Evolutionary conservation across 1,284 basidiomycete genomes (phyloP).

Genomic region (Tausonia pullulans): DNA sequence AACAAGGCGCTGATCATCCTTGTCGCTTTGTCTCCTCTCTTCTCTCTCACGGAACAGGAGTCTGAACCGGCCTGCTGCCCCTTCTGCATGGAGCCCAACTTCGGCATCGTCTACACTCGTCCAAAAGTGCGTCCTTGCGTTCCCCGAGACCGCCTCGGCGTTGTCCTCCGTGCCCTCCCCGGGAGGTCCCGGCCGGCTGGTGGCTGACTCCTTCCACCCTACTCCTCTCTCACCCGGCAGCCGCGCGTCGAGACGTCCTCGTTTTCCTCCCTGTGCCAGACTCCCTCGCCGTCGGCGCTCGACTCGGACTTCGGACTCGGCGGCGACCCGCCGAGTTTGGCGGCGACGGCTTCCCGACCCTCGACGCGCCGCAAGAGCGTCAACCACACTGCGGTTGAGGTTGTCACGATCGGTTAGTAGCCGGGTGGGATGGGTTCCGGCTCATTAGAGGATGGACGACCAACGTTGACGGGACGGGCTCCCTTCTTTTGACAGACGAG

Average conservation of each 20-base stretch:
- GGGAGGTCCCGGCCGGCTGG: neutral
- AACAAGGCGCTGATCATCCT: too few relatives aligned
- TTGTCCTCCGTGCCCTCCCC: slow-evolving; percentile 23
- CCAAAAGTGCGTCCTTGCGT: slow-evolving; percentile 37
- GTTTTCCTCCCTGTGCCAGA: neutral
- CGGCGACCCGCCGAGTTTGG: too few relatives aligned
- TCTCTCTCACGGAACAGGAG: slow-evolving; percentile 18
- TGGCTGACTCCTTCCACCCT: slow-evolving; percentile 1
- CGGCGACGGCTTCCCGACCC: too few relatives aligned
- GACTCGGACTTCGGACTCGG: neutral
- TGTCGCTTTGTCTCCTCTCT: neutral
- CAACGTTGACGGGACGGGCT: neutral
- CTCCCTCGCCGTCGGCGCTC: neutral
- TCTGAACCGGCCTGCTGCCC: slow-evolving; percentile 93
- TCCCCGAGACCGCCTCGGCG: slow-evolving; percentile 34
- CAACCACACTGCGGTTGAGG: slow-evolving; percentile 46
- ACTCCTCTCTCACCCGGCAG: neutral
- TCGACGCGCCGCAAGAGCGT: slow-evolving; percentile 36
- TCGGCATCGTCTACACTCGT: slow-evolving; percentile 81
- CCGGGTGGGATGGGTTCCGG: too few relatives aligned
- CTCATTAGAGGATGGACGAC: neutral
- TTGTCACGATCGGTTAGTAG: slow-evolving; percentile 71
- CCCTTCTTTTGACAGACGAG: slow-evolving; percentile 48
- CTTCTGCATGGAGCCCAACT: slow-evolving; percentile 93
- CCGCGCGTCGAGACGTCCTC: neutral